phyloP scores from a whole-genome alignment of 2,329 filamentous ascomycete genomes.

The Alternaria sp. region DNA sequence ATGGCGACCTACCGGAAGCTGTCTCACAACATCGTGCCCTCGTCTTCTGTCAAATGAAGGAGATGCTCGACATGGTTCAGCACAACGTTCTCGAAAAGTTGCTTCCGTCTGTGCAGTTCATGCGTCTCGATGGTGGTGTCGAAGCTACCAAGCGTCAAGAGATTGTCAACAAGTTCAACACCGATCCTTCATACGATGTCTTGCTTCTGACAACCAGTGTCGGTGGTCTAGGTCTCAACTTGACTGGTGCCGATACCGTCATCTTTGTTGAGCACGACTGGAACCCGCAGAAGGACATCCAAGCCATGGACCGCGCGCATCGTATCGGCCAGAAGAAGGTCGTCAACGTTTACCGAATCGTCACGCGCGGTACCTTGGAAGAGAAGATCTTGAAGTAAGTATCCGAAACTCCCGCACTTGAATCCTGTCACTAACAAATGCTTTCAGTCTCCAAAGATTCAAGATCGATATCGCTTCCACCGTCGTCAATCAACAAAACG shows the following conservation, averaged over 20 bases:
- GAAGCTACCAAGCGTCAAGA: slow-evolving; percentile 94
- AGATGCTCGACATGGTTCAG: slow-evolving; percentile 99
- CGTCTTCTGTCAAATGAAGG: slow-evolving; percentile 99
- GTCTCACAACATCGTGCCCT: slow-evolving; percentile 96
- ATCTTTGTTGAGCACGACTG: slow-evolving; percentile 99
- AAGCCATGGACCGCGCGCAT: slow-evolving; percentile 98
- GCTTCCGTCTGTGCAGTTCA: slow-evolving; percentile 89
- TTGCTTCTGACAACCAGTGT: slow-evolving; percentile 93
- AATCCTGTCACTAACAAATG: slow-evolving; percentile 11
- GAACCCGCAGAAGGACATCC: slow-evolving; percentile 98
- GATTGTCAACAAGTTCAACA: slow-evolving; percentile 99
- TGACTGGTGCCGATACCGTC: slow-evolving; percentile 96
- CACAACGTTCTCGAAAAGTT: slow-evolving; percentile 88
- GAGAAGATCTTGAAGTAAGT: slow-evolving; percentile 91
- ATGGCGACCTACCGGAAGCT: slow-evolving; percentile 71
- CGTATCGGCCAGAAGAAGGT: slow-evolving; percentile 99
- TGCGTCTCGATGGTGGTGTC: slow-evolving; percentile 92
- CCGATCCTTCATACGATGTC: slow-evolving; percentile 94
- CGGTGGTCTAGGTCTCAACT: slow-evolving; percentile 89
- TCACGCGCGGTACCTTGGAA: slow-evolving; percentile 93
- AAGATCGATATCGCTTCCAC: slow-evolving; percentile 99
- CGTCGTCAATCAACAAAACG: slow-evolving; percentile 98
- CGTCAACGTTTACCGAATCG: slow-evolving; percentile 96
- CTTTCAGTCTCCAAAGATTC: slow-evolving; percentile 86
- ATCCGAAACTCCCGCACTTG: background rate